Base-by-base conservation (phyloP, 352 stramenopile species). In the Globisporangium okanoganense region DNA sequence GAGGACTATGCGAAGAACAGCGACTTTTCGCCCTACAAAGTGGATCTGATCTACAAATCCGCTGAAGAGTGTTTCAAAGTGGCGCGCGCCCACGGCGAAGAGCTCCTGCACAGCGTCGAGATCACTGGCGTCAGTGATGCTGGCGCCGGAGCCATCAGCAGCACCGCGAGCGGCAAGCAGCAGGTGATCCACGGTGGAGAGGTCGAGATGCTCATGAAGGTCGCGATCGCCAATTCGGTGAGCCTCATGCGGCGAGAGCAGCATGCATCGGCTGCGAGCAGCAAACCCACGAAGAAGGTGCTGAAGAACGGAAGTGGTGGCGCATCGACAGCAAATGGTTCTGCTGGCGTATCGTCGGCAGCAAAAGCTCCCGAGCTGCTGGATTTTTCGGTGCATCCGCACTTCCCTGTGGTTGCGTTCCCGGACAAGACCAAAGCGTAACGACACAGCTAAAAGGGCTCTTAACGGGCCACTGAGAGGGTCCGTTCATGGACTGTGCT, bases 61-160 rank as follows among this genome's bases (percentile, higher is more conserved):
- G 77, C 73, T 0, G 86, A 95, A 56, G 84, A 95, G 61, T 95
- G 86, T 44, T 95, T 93, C 71, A 93, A 92, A 59, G 67, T 75
- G 8, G 79, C 79, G 3, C 83, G 77, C 5, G 50, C 35, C 14
- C 71, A 87, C 45, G 78, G 73, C 9, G 82, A 94, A 43, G 67
- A 72, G 55, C 54, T 88, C 43, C 47, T 93, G 33, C 64, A 49
- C 18, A 73, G 79, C 40, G 55, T 75, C 20, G 62, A 76, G 60
- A 67, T 61, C 52, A 45, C 69, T 38, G 48, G 68, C 22, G 43
- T 40, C 3, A 69, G 50, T 16, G 58, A 61, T 16, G 29, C 38
- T 8, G 56, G 48, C 8, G 45, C 20, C 6, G 29, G 29, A 33
- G 29, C 3, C 29, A 33, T 3, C 4, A 65, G 57, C 27, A 66